phyloP scores from a whole-genome alignment of 2,329 filamentous ascomycete genomes.

The Didymella keratinophila region DNA sequence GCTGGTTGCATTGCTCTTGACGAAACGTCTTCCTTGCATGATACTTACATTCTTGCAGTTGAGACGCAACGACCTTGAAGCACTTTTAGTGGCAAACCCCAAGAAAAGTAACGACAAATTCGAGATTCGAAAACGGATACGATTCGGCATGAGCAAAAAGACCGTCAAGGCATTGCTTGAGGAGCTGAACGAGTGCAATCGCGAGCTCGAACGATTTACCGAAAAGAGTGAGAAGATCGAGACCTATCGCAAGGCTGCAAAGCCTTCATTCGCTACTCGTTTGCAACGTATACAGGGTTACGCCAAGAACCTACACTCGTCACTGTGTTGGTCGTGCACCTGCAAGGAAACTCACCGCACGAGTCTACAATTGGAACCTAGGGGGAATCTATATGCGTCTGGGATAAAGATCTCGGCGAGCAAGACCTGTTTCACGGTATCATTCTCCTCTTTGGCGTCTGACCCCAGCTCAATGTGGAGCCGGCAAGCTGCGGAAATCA shows the following conservation, averaged over 20 bases:
- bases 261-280: conserved; percentile 45
- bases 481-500: conserved; percentile 46
- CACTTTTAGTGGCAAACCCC: conserved; percentile 44
- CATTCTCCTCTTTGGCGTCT: conserved; percentile 36
- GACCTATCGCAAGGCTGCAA: conserved; percentile 43
- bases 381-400: conserved; percentile 36
- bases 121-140: conserved; percentile 47
- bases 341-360: conserved; percentile 45
- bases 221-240: conserved; percentile 50
- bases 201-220: conserved; percentile 50
- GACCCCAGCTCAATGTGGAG: conserved; percentile 33
- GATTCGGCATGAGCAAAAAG: conserved; percentile 50
- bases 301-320: conserved; percentile 43
- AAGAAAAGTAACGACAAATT: conserved; percentile 44
- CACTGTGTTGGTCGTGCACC: conserved; percentile 47
- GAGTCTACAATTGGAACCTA: conserved; percentile 45
- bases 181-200: conserved; percentile 50
- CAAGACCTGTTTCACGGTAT: conserved; percentile 46
- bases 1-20: background rate
- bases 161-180: conserved; percentile 46
- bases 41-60: conserved; percentile 36
- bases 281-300: conserved; percentile 47
- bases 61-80: conserved; percentile 47
- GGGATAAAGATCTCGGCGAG: conserved; percentile 19
- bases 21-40: conserved; percentile 18